These are phyloP conservation scores for Starmera pachycereana DNA, from an alignment of 805 yeast genomes.

Conservation along the genomic window DNA sequence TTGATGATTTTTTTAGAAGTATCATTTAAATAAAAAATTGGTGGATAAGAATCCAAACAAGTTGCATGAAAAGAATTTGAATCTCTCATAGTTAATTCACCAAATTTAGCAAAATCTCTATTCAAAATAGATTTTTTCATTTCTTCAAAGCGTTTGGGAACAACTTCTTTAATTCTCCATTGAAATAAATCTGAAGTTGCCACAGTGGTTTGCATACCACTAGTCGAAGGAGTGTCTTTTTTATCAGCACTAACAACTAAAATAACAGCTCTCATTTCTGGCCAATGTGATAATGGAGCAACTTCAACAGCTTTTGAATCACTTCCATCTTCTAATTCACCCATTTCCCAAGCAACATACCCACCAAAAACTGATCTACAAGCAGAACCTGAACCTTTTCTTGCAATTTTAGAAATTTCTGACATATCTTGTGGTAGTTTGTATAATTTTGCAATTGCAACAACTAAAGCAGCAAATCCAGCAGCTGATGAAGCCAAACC, in stretches of 20 bases:
- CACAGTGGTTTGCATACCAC: conserved; percentile 96
- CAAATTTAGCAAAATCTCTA: conserved; percentile 75
- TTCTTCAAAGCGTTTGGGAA: conserved; percentile 72
- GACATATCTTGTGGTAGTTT: conserved; percentile 76
- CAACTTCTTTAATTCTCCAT: conserved; percentile 69
- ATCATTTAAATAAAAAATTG: conserved; percentile 89
- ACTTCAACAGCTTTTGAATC: conserved; percentile 93
- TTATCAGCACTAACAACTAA: conserved; percentile 88
- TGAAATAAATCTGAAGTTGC: conserved; percentile 78
- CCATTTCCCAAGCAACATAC: conserved; percentile 99
- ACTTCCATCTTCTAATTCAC: conserved; percentile 58
- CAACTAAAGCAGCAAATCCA: conserved; percentile 93
- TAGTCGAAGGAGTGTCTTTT: conserved; percentile 90
- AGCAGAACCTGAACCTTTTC: conserved; percentile 98
- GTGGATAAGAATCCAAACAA: conserved; percentile 93
- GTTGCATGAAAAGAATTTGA: conserved; percentile 97
- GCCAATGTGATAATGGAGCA: conserved; percentile 83
- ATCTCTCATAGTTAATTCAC: conserved; percentile 88
- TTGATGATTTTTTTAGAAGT: conserved; percentile 77
- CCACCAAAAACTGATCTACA: conserved; percentile 97
- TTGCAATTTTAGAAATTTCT: conserved; percentile 85
- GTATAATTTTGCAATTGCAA: conserved; percentile 78
- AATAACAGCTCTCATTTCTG: conserved; percentile 83
- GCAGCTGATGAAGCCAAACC: conserved; percentile 98
- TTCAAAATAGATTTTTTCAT: conserved; percentile 70